Evolutionary conservation across 257 asterid species (phyloP).

Genomic region (Gardenia jasminoides): DNA sequence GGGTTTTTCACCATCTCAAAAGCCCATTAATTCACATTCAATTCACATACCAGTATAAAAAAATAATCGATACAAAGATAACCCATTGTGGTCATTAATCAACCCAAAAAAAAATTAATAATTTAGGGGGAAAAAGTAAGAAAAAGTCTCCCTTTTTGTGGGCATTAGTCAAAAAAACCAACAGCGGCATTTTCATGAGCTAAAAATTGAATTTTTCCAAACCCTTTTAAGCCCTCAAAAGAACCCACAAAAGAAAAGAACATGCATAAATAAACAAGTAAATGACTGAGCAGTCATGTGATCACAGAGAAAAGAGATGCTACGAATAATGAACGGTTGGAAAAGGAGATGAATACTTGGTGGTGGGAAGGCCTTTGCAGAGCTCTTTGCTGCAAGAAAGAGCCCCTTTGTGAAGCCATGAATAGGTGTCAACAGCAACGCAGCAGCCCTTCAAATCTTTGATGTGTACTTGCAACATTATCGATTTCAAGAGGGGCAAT

Average conservation of each 20-base stretch:
- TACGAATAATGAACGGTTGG: neutral
- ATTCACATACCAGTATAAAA: neutral
- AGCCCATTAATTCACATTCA: neutral
- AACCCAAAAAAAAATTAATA: neutral
- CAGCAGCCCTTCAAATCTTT: slow-evolving; percentile 74
- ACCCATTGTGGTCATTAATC: neutral
- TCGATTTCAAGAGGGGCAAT: slow-evolving; percentile 88
- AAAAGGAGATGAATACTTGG: slow-evolving; percentile 47
- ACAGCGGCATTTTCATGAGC: neutral
- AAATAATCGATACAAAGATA: neutral
- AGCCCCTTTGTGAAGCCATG: slow-evolving; percentile 99
- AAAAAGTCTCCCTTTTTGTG: neutral
- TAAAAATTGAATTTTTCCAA: neutral
- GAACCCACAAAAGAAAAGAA: neutral
- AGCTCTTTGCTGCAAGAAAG: slow-evolving; percentile 93
- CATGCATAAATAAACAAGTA: neutral
- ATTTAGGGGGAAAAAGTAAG: neutral
- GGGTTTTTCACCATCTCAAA: neutral
- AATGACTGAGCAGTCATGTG: too few species aligned
- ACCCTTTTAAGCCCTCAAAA: slow-evolving; percentile 1
- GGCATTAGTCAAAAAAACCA: slow-evolving; percentile 9
- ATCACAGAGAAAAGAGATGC: neutral
- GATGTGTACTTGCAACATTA: slow-evolving; percentile 75
- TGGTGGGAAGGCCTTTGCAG: slow-evolving; percentile 84
- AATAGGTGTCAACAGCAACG: slow-evolving; percentile 90